Evolutionary conservation across 352 stramenopile genomes (phyloP), one percentile per base, ranked within the genome.

Genomic region (Pythium scleroteichum): DNA sequence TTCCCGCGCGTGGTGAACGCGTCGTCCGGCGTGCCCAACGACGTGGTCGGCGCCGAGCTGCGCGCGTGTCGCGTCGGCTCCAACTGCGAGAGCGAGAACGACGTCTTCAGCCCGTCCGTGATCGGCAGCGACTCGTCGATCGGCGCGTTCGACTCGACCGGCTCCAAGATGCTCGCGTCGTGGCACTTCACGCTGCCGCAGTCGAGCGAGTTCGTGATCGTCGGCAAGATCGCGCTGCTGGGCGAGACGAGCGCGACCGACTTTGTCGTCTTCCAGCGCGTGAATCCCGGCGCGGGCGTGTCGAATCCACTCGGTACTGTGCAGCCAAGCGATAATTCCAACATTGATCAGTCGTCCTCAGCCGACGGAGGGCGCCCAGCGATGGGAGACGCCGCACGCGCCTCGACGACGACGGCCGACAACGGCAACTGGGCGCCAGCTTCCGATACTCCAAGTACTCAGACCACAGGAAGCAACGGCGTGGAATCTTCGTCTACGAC

Each of bases 1-100:
- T 92, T 92, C 54, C 78, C 82, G 0, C 84, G 82, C 42, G 68
- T 78, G 10, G 72, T 90, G 33, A 72, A 92, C 63, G 20, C 62
- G n/a, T 50, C 33, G 24, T 82, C 72, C 2, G 54, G 61, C 9
- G 41, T 80, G 3, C 76, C 82, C 0, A 63, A 71, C 8, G 47
- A 60, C 5, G 73, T 87, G 14, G 68, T 55, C 16, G 59, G 62
- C 12, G 87, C 80, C 40, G 53, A 74, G 14, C 50, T 92, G 26
- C 86, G 68, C 9, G 82, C 75, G 4, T 92, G 82, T 52, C 82
- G 71, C 17, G 55, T 33, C 4, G 78, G 78, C 44, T 89, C 82
- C 46, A 82, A 92, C 67, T 92, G 82, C 51, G 76, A 56, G 20
- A 74, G 71, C 0, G 71, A 73, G 33, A 53, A 77, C 12, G 50